A percentile compares a stretch with the other conserved stretches of the same genome.
These are phyloP conservation scores for Eimeria maxima DNA, from an alignment of 169 alveolate species.

Conservation along the genomic window DNA sequence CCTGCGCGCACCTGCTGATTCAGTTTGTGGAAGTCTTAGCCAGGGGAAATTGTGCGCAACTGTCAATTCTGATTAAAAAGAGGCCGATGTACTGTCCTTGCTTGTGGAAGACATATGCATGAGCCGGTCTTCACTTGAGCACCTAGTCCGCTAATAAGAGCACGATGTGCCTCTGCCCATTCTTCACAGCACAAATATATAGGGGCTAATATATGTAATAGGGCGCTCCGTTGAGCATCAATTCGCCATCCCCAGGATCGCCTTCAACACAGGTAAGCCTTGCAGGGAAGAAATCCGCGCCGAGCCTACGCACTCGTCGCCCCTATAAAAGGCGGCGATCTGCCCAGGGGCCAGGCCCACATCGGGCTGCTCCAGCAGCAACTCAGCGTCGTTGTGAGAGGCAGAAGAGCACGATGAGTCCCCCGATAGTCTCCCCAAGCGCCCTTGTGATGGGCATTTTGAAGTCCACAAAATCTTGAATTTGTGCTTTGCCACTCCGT, in stretches of 20 bases:
- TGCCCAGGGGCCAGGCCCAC: constrained; percentile 91
- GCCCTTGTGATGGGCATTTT: neutral
- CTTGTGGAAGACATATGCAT: neutral
- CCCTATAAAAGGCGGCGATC: constrained; percentile 87
- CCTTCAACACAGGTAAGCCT: constrained; percentile 7
- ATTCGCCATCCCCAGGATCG: neutral
- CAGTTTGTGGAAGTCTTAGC: neutral
- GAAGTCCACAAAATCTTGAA: constrained; percentile 42
- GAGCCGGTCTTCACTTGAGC: neutral
- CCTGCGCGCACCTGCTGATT: neutral
- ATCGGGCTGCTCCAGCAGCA: constrained; percentile 85
- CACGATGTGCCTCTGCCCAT: neutral
- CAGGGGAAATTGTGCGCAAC: neutral
- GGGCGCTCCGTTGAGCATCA: neutral
- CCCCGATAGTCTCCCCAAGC: neutral
- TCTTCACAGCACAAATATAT: neutral
- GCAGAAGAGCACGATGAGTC: constrained; percentile 1
- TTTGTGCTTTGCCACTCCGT: constrained; percentile 65
- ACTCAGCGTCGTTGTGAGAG: constrained; percentile 47
- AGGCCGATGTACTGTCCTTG: neutral
- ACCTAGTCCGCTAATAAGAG: neutral
- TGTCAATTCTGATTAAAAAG: neutral
- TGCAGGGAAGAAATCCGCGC: constrained; percentile 80
- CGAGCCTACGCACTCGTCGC: constrained; percentile 87
- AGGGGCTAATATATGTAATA: neutral